These are phyloP conservation scores for Quercus cerris DNA, from an alignment of 306 rosid species.

Conservation along the genomic window DNA sequence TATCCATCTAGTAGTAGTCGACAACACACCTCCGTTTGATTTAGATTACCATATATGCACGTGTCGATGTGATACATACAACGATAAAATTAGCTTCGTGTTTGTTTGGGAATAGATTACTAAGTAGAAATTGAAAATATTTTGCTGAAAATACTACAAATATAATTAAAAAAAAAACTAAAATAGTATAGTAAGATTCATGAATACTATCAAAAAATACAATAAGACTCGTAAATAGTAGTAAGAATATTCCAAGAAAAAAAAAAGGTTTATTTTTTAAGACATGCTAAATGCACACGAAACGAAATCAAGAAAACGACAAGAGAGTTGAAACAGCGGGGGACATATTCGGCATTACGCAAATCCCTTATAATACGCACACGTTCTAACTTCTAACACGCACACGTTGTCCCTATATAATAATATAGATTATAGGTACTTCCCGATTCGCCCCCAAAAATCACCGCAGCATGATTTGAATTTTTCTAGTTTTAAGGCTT, in stretches of 20 bases:
- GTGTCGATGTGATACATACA: too few relatives aligned
- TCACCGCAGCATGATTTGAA: too few relatives aligned
- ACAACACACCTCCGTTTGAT: too few relatives aligned
- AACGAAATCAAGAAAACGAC: not conserved
- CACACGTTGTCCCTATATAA: not conserved
- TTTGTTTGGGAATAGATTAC: accelerated
- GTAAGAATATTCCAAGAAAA: accelerated
- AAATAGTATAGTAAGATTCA: accelerated
- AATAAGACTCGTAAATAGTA: accelerated
- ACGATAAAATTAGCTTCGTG: too few relatives aligned
- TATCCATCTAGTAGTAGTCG: too few relatives aligned
- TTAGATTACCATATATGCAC: too few relatives aligned
- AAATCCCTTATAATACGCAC: not conserved
- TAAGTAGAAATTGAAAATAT: accelerated
- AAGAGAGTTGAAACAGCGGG: not conserved
- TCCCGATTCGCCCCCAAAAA: not conserved
- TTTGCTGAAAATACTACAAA: accelerated
- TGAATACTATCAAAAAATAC: too few relatives aligned
- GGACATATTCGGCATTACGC: not conserved
- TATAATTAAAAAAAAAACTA: accelerated
- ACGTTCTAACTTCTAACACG: too few relatives aligned
- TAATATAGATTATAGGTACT: too few relatives aligned
- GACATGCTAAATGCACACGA: not conserved
- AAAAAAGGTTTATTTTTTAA: too few relatives aligned
- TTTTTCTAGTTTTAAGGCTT: too few relatives aligned